Percentiles rank a stretch among this genome's conserved stretches.
These are phyloP conservation scores for Apophysomyces elegans DNA, from an alignment of 371 early-diverging fungal genomes.

Conservation along the genomic window DNA sequence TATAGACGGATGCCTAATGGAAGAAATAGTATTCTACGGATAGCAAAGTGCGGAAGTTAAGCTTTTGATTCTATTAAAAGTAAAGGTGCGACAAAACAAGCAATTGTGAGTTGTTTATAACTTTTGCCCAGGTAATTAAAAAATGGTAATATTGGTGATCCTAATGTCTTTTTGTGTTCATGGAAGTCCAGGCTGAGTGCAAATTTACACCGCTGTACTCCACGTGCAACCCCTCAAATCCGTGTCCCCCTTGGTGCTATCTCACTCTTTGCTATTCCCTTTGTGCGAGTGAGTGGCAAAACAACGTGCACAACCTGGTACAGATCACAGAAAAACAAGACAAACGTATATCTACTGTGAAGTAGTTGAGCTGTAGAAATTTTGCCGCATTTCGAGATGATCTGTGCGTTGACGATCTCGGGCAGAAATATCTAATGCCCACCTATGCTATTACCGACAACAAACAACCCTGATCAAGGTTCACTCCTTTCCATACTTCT, in stretches of 20 bases:
- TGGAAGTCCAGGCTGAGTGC: neutral
- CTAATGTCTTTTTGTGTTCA: neutral
- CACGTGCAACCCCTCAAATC: slow-evolving; percentile 46
- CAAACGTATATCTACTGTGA: neutral
- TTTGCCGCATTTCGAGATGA: neutral
- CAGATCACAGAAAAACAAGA: neutral
- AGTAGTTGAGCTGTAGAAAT: neutral
- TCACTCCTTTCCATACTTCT: slow-evolving; percentile 5
- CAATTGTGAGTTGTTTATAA: neutral
- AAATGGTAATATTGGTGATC: slow-evolving; percentile 6
- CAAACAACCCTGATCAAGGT: slow-evolving; percentile 5
- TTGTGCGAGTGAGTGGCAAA: neutral
- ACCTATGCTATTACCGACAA: neutral
- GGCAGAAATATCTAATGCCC: neutral
- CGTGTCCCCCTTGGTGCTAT: slow-evolving; percentile 13
- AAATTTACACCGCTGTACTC: slow-evolving; percentile 18
- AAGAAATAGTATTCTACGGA: no score
- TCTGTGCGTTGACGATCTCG: slow-evolving; percentile 5
- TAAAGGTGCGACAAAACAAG: neutral
- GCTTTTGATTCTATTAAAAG: slow-evolving; percentile 5
- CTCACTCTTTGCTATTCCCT: neutral
- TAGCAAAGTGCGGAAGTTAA: no score
- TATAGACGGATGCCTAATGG: no score
- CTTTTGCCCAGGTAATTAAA: neutral
- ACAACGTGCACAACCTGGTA: neutral